Evolutionary conservation across 2,329 filamentous ascomycete genomes (phyloP).

Genomic region (Thielaviopsis punctulata): DNA sequence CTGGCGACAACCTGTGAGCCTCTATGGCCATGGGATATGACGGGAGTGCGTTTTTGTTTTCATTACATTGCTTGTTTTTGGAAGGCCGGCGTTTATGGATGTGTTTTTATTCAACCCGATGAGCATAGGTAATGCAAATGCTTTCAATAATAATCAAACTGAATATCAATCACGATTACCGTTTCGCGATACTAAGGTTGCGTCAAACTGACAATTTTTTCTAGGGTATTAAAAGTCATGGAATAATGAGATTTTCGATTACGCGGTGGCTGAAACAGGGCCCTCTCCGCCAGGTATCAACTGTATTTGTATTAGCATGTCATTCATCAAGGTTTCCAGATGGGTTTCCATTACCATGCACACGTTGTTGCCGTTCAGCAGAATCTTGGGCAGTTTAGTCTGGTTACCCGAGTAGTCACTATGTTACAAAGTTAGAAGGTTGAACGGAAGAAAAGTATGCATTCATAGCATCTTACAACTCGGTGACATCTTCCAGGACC

Average conservation of each 20-base stretch:
- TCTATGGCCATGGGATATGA: neutral
- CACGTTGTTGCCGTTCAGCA: slow-evolving; percentile 95
- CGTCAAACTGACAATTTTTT: no score
- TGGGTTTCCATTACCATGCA: slow-evolving; percentile 65
- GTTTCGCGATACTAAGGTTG: no score
- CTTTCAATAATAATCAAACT: neutral
- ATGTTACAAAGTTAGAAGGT: neutral
- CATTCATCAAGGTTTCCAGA: neutral
- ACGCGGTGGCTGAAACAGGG: slow-evolving; percentile 26
- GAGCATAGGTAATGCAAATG: neutral
- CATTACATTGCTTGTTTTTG: neutral
- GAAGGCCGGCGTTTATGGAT: neutral
- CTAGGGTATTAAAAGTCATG: neutral
- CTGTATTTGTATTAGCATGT: slow-evolving; percentile 24
- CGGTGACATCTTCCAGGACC: slow-evolving; percentile 92
- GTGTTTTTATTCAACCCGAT: neutral
- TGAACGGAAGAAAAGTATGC: neutral
- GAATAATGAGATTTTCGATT: neutral
- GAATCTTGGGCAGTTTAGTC: slow-evolving; percentile 80
- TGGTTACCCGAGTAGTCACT: slow-evolving; percentile 85
- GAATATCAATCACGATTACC: neutral
- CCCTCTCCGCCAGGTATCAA: slow-evolving; percentile 66
- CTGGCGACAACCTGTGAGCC: slow-evolving; percentile 30
- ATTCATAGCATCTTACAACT: slow-evolving; percentile 48
- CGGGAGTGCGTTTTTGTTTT: neutral